Conservation (phyloP, 345 rosid species). For the Syzygium aromaticum region DNA sequence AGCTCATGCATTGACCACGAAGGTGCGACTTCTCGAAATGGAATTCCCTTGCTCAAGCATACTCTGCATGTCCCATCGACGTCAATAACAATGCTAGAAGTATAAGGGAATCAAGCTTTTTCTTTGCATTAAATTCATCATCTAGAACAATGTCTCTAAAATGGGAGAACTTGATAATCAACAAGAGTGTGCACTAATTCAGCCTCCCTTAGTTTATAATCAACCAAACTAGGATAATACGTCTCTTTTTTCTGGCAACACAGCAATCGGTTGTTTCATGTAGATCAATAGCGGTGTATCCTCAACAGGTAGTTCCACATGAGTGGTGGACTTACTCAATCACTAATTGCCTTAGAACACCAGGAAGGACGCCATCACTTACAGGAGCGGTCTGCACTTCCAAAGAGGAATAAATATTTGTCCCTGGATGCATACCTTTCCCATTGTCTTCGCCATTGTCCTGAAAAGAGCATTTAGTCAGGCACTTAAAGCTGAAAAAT, state of each 20-base stretch:
- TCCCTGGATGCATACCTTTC: slow-evolving; percentile 1
- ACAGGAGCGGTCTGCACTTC: slow-evolving; percentile 86
- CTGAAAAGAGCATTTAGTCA: background rate
- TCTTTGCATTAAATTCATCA: background rate
- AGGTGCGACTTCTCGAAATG: slow-evolving; percentile 53
- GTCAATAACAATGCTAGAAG: background rate
- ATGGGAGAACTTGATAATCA: background rate
- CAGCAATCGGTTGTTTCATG: background rate
- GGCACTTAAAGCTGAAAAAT: background rate
- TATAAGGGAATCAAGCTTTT: background rate
- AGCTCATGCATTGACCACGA: slow-evolving; percentile 46
- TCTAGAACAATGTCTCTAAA: background rate
- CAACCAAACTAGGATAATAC: background rate
- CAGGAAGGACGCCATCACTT: slow-evolving; percentile 76
- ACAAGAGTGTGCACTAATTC: background rate
- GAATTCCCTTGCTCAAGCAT: slow-evolving; percentile 52
- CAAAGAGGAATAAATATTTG: slow-evolving; percentile 13
- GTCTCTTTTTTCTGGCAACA: background rate
- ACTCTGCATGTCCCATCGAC: slow-evolving; percentile 18
- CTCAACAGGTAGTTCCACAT: background rate
- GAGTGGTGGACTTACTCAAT: slow-evolving; percentile 46
- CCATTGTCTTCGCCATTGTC: background rate
- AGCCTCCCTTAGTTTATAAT: background rate
- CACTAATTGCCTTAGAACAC: slow-evolving; percentile 72
- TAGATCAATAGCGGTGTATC: background rate